Evolutionary conservation across 1,139 yeast species (phyloP).

Genomic region (Debaryomyces subglobosus): DNA sequence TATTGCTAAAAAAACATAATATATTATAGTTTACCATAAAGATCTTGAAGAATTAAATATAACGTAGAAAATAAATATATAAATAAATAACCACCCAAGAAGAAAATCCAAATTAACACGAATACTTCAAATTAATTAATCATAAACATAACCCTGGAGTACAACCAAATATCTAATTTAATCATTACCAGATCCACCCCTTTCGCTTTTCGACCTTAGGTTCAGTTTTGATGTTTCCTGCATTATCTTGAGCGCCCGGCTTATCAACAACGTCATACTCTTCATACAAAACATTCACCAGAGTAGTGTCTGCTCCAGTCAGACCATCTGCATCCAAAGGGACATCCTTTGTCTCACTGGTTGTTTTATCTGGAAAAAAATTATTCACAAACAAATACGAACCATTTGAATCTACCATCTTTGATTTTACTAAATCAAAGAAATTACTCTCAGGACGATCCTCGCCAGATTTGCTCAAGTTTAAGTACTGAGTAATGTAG

Average conservation of each 20-base stretch:
- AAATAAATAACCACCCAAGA: constrained; percentile 11
- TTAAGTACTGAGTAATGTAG: not conserved
- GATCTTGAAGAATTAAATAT: not conserved
- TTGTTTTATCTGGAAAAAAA: not conserved
- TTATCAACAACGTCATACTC: constrained; percentile 50
- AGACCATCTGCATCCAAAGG: not conserved
- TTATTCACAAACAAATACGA: constrained; percentile 2
- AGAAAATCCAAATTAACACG: constrained; percentile 13
- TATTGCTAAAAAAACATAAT: not conserved
- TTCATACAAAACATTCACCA: constrained; percentile 20
- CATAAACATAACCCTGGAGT: constrained; percentile 4
- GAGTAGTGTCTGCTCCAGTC: constrained; percentile 6
- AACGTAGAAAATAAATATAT: constrained; percentile 4
- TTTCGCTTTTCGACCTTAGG: constrained; percentile 16
- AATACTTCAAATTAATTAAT: constrained; percentile 9
- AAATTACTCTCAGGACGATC: not conserved
- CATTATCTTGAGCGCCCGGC: constrained; percentile 21
- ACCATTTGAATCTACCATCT: not conserved
- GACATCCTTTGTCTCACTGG: not conserved
- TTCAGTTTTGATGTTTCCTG: constrained; percentile 11
- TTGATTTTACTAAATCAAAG: constrained; percentile 4
- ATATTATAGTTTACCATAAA: not conserved
- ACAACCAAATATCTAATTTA: not conserved
- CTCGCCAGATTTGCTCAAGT: not conserved
- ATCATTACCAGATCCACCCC: constrained; percentile 36